These are phyloP conservation scores for Ogataea glucozyma DNA, from an alignment of 805 yeast species.

Conservation along the genomic window DNA sequence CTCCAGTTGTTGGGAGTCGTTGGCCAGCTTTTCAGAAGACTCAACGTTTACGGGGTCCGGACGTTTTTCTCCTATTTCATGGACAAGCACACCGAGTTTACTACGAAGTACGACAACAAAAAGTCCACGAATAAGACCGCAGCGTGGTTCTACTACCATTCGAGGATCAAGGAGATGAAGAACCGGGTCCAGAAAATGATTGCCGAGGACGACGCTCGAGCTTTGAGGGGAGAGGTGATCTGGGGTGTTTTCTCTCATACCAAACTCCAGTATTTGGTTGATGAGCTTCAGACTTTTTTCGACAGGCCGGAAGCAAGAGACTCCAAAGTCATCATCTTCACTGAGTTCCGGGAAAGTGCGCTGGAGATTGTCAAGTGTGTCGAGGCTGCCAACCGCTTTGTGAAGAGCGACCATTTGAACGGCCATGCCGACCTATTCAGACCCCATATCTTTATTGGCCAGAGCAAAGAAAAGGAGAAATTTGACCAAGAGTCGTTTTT, in stretches of 20 bases:
- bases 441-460: constrained; percentile 93
- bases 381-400: constrained; percentile 40
- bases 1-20: constrained; percentile 65
- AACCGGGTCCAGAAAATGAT: constrained; percentile 46
- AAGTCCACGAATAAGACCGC: constrained; percentile 67
- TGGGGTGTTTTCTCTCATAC: constrained; percentile 60
- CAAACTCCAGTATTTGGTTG: constrained; percentile 60
- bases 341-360: constrained; percentile 89
- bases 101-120: constrained; percentile 52
- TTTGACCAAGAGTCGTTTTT: constrained; percentile 58
- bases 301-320: constrained; percentile 40
- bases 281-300: constrained; percentile 60
- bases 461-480: constrained; percentile 70
- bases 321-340: constrained; percentile 82
- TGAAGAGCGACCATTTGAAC: constrained; percentile 20
- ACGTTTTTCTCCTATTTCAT: constrained; percentile 70
- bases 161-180: constrained; percentile 46
- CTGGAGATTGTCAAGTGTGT: constrained; percentile 73
- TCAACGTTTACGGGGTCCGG: constrained; percentile 79
- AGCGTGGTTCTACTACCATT: constrained; percentile 59
- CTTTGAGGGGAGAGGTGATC: constrained; percentile 22
- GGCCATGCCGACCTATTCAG: constrained; percentile 39
- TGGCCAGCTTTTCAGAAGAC: constrained; percentile 67
- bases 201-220: constrained; percentile 27
- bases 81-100: constrained; percentile 58